Evolutionary conservation across 257 asterid species (phyloP).

Genomic region (Leonotis leonurus): DNA sequence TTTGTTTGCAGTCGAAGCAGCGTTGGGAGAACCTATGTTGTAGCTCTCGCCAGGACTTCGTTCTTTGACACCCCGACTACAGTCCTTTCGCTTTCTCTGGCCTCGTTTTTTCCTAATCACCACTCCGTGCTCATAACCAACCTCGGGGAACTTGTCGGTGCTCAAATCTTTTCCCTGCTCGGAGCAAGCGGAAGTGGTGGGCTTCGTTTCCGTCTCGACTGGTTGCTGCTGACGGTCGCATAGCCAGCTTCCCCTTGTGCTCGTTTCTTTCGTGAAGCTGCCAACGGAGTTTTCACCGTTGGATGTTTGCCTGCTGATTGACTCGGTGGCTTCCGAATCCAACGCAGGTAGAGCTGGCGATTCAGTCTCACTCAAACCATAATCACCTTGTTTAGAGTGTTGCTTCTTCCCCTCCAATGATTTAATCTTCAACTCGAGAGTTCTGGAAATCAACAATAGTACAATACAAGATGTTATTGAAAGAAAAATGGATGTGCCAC

Average conservation of each 20-base stretch:
- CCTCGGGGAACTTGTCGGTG: slow-evolving; percentile 20
- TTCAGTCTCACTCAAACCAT: slow-evolving; percentile 30
- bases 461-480: background rate
- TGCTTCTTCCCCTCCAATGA: slow-evolving; percentile 43
- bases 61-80: slow-evolving; percentile 42
- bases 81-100: slow-evolving; percentile 59
- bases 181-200: slow-evolving; percentile 29
- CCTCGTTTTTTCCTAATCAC: slow-evolving; percentile 68
- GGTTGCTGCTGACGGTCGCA: slow-evolving; percentile 29
- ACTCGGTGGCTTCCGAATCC: slow-evolving; percentile 49
- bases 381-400: slow-evolving; percentile 27
- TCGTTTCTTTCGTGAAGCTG: slow-evolving; percentile 59
- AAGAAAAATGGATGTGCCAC: background rate
- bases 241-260: slow-evolving; percentile 33
- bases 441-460: slow-evolving; percentile 33
- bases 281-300: slow-evolving; percentile 68
- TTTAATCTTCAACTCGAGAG: slow-evolving; percentile 65
- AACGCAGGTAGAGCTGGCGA: slow-evolving; percentile 40
- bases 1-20: slow-evolving; percentile 35
- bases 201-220: slow-evolving; percentile 24
- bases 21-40: slow-evolving; percentile 45
- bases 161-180: slow-evolving; percentile 25
- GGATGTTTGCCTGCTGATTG: slow-evolving; percentile 40
- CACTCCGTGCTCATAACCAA: slow-evolving; percentile 28
- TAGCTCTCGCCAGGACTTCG: slow-evolving; percentile 55